A percentile compares a stretch with the other conserved stretches of the same genome.
phyloP scores from a whole-genome alignment of 2,329 filamentous ascomycete species.

The Falciphora oryzae region DNA sequence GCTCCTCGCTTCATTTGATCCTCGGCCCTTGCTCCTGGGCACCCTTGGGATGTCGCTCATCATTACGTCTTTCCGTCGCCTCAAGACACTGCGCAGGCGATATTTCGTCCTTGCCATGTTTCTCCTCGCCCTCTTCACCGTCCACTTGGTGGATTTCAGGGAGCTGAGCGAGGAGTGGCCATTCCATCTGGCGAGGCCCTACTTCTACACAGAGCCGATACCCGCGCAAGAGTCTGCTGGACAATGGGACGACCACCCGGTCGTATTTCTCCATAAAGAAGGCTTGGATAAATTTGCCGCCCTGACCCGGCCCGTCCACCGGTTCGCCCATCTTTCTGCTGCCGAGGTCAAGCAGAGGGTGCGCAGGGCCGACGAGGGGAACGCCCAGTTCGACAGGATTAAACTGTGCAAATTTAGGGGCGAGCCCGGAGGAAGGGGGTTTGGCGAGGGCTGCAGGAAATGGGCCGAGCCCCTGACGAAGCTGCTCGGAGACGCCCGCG shows the following conservation, averaged over 20 bases:
- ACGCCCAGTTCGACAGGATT: neutral
- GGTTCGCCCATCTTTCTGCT: conserved; percentile 2
- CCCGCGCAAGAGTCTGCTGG: no score
- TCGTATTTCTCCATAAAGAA: neutral
- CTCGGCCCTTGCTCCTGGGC: no score
- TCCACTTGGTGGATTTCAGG: no score
- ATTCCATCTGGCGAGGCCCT: no score
- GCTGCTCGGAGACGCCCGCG: conserved; percentile 23
- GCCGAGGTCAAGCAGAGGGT: neutral
- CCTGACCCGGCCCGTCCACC: conserved; percentile 6
- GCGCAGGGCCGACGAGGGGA: neutral
- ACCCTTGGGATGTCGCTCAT: no score
- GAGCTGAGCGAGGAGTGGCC: no score
- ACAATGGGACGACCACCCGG: conserved; percentile 3
- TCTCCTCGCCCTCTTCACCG: no score
- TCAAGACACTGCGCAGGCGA: no score
- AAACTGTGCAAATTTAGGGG: neutral
- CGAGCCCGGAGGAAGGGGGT: conserved; percentile 16
- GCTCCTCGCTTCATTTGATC: no score
- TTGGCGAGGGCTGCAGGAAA: conserved; percentile 25
- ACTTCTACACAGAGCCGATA: no score
- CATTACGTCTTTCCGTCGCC: no score
- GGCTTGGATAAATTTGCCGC: neutral
- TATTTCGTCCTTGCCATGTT: no score
- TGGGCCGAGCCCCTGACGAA: conserved; percentile 28